Base-by-base conservation (phyloP, 768 basidiomycete species). In the Epithele typhae region DNA sequence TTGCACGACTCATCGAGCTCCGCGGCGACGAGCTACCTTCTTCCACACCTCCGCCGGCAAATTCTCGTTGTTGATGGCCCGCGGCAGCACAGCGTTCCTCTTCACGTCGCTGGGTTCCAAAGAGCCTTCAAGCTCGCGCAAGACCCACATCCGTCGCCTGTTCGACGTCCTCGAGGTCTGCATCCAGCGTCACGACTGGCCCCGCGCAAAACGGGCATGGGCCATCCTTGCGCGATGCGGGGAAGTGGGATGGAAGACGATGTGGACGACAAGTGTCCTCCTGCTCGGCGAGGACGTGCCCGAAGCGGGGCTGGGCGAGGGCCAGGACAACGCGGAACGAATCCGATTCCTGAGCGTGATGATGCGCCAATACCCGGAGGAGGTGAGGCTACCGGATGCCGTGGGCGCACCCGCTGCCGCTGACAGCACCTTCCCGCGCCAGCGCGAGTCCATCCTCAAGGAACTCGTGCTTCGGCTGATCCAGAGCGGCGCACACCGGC, bases 381-480 rank as follows among this genome's bases (percentile, higher is more conserved):
- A 86, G 52, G 90, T 89, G 59, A 63, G 78, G 32, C 18, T 35
- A 32, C n/a, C 23, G 21, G 30, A 19, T 14, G 8, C 35, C 17
- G 15, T 33, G 3, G 12, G 14, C 12, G 17, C 40, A 25, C 23
- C 2, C 15, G 37, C 17, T 18, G n/a, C 25, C 27, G n/a, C 43
- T 37, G 8, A 36, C 35, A 7, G 9, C 12, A 17, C 17, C 35
- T 46, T 25, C 21, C 9, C 25, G 12, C 24, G 15, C n/a, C 57
- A 95, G 92, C 79, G 79, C 57, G 85, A 90, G 64, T 52, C 65
- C 21, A 81, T 95, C 34, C 69, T 96, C 9, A 78, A 79, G 55
- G 91, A 94, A 59, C 66, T 94, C 3, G 68, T 87, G 9, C 72
- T 92, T 21, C 72, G 79, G 25, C 70, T 92, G 18, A 79, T 92